Evolutionary conservation across 768 basidiomycete species (phyloP), one percentile per base, ranked within the genome.

Genomic region (Daedaleopsis nitida): DNA sequence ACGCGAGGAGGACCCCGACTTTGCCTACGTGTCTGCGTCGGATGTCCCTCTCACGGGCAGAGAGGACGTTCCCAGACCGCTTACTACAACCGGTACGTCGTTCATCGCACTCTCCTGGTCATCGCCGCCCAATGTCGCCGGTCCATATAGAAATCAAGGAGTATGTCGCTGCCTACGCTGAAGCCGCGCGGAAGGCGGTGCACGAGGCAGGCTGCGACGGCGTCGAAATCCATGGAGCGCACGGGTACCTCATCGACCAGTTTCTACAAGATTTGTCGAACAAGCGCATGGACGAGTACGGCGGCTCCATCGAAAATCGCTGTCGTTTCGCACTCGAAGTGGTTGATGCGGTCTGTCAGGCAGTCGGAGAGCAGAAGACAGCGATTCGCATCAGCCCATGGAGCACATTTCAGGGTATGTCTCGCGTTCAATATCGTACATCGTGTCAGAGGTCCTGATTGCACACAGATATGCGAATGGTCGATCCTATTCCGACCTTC

Each of bases 401-500:
- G 73, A 59, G 65, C 58, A 38, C 37, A 3, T 65, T 66, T 38
- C 65, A 74, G 74, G 66, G 71, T 55, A 66, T 67, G 67, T 37
- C 27, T 32, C 27, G 27, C 27, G 27, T 48, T 14, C 21, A n/a
- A 3, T 19, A 48, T 19, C 17, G n/a, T 19, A 9, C 34, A n/a
- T 17, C 17, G 32, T 37, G 51, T 34, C 21, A 16, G n/a, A 42
- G 19, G 9, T 12, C 21, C 3, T 56, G 35, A 13, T 44, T 8
- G 10, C 24, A 10, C 57, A 59, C 72, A 78, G 71, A 69, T 47
- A 84, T 87, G 83, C 70, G 74, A 5, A 83, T 84, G 81, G 57
- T 65, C 1, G 77, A 87, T 55, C 86, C 86, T 0, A 71, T 78
- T 2, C 82, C 85, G 0, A 82, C 83, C 5, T 88, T 83, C 73